These are phyloP conservation scores for Pochonia chlamydosporia DNA, from an alignment of 2,329 filamentous ascomycete genomes.

Conservation along the genomic window DNA sequence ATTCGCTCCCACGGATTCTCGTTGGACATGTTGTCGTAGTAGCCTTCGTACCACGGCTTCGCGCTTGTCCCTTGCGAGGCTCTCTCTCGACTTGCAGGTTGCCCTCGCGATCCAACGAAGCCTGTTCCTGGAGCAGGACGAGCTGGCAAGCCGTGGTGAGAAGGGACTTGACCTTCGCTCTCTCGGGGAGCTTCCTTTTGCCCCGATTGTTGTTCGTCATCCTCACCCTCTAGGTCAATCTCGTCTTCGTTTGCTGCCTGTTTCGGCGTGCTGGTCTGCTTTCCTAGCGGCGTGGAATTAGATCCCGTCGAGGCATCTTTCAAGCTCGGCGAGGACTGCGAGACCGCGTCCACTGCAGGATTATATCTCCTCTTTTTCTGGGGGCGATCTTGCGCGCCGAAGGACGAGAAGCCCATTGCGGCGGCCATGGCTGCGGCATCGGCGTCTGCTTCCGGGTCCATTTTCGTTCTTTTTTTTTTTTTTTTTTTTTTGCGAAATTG, in stretches of 20 bases:
- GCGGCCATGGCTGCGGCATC: conserved; percentile 35
- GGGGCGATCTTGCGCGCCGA: conserved; percentile 49
- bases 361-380: conserved; percentile 66
- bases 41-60: conserved; percentile 40
- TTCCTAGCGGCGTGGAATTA: conserved; percentile 32
- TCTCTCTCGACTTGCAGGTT: background rate
- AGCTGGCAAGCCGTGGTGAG: conserved; percentile 27
- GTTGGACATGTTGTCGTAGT: conserved; percentile 64
- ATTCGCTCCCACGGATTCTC: conserved; percentile 66
- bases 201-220: conserved; percentile 13
- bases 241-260: conserved; percentile 34
- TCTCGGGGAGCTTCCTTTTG: background rate
- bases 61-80: background rate
- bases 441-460: conserved; percentile 28
- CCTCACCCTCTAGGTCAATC: conserved; percentile 37
- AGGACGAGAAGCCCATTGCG: conserved; percentile 70
- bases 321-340: background rate
- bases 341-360: conserved; percentile 40
- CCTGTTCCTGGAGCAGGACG: conserved; percentile 19
- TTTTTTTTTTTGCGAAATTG: background rate
- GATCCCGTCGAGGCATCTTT: conserved; percentile 23
- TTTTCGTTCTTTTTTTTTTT: conserved; percentile 3
- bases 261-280: conserved; percentile 3
- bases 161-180: conserved; percentile 15
- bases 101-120: conserved; percentile 5